A percentile compares a stretch with the other conserved stretches of the same genome.
phyloP scores from a whole-genome alignment of 2,329 filamentous ascomycete genomes.

The Coniochaeta sp. region DNA sequence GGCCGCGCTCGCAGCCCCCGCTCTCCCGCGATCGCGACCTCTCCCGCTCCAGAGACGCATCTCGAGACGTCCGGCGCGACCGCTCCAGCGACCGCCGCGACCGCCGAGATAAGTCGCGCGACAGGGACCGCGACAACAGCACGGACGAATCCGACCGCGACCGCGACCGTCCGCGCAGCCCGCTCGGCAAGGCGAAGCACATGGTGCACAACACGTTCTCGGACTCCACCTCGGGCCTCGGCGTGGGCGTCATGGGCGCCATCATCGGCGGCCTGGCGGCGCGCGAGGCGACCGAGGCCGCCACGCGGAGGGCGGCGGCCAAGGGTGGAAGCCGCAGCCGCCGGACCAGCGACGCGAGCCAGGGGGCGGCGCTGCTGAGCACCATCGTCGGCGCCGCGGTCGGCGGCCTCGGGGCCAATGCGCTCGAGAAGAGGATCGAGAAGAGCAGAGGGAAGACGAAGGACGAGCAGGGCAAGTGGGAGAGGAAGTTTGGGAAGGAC shows the following conservation, averaged over 20 bases:
- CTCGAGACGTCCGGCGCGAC: background rate
- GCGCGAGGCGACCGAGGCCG: slow-evolving; percentile 36
- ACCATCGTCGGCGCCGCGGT: slow-evolving; percentile 48
- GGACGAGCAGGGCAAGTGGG: slow-evolving; percentile 24
- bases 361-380: slow-evolving; percentile 31
- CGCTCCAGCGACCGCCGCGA: background rate
- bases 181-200: slow-evolving; percentile 31
- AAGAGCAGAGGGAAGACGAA: slow-evolving; percentile 24
- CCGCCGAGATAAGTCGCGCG: slow-evolving; percentile 1
- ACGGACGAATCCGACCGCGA: background rate
- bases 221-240: slow-evolving; percentile 39
- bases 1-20: slow-evolving; percentile 26
- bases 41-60: slow-evolving; percentile 12
- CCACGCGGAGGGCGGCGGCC: slow-evolving; percentile 15
- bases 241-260: slow-evolving; percentile 44
- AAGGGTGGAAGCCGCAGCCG: slow-evolving; percentile 15
- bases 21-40: slow-evolving; percentile 18
- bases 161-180: slow-evolving; percentile 15
- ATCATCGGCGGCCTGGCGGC: slow-evolving; percentile 48
- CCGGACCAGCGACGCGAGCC: slow-evolving; percentile 18
- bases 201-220: slow-evolving; percentile 40
- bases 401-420: slow-evolving; percentile 47
- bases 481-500: slow-evolving; percentile 19
- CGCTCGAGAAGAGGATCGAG: slow-evolving; percentile 36
- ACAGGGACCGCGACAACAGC: background rate